Conservation (phyloP, 352 stramenopile genomes). For the Globisporangium orthogonon region DNA sequence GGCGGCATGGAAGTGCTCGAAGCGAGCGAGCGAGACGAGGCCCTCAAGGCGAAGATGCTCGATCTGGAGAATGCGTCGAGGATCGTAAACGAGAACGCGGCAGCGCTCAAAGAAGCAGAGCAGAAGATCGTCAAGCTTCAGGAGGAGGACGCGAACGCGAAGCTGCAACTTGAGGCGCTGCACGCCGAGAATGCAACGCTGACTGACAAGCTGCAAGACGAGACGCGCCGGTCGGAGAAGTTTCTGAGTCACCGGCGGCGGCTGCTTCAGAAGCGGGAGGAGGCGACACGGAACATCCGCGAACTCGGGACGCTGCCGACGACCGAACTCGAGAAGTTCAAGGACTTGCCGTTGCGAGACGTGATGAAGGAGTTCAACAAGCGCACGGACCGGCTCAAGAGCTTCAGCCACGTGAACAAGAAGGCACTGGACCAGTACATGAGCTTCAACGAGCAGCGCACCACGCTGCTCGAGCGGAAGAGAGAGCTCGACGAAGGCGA, state of each 20-base stretch:
- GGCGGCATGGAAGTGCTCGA: constrained; percentile 42
- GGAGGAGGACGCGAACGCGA: constrained; percentile 44
- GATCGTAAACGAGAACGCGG: constrained; percentile 58
- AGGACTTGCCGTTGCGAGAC: constrained; percentile 77
- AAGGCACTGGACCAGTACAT: constrained; percentile 99
- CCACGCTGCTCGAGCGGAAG: constrained; percentile 91
- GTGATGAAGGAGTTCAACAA: constrained; percentile 94
- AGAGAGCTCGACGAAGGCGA: constrained; percentile 95
- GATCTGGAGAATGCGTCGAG: constrained; percentile 83
- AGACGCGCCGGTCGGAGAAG: constrained; percentile 77
- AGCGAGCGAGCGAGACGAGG: constrained; percentile 59
- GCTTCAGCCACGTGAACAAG: constrained; percentile 99
- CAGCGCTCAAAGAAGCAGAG: constrained; percentile 57
- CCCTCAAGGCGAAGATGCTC: constrained; percentile 84
- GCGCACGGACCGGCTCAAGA: constrained; percentile 95
- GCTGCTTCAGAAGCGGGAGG: constrained; percentile 88
- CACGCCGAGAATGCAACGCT: constrained; percentile 52
- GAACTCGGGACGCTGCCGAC: constrained; percentile 95
- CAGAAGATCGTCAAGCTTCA: constrained; percentile 46
- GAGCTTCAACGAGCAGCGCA: constrained; percentile 94
- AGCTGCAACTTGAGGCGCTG: constrained; percentile 35
- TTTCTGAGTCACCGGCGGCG: constrained; percentile 72
- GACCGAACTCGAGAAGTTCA: constrained; percentile 91
- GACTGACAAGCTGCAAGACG: constrained; percentile 81
- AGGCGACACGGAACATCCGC: constrained; percentile 94